Evolutionary conservation across 345 rosid genomes (phyloP), one percentile per base, ranked within the genome.

Genomic region (Erucastrum elatum): DNA sequence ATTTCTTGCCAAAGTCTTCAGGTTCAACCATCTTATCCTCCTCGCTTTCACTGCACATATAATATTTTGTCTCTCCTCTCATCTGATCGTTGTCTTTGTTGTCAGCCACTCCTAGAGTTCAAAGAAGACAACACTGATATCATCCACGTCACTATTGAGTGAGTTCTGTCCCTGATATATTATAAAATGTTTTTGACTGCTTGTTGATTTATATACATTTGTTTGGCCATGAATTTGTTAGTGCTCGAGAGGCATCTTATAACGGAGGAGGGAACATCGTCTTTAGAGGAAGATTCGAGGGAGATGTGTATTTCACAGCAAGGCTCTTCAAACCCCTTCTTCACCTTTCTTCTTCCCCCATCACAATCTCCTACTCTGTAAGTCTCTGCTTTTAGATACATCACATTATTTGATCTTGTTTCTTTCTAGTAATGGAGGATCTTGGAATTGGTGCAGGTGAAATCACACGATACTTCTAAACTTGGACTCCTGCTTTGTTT

Each of bases 1-100:
- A 85, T 89, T 37, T 92, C 97, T 75, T 86, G 86, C 80, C 94
- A 94, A 84, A 85, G 87, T 66, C 85, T 90, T 78, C 97, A 92
- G 98, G 98, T 89, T 46, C 56, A 64, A 53, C 63, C 76, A 8
- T 64, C 66, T 63, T 10, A 16, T 16, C 8, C 1, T 29, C 68
- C 53, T 69, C 1, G 6, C 29, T 29, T 69, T 63, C 6, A 60
- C 49, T 29, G 12, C 51, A 70, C 55, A 56, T 7, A 34, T 31
- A 68, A 60, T 12, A 13, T 44, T n/a, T n/a, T 46, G 31, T 78
- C 4, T 58, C 60, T 78, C 44, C 58, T 35, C 70, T 63, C 25
- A 64, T 26, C 37, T 68, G 62, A 60, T 71, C 25, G 33, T 27
- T 26, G 49, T 44, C 8, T 71, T 63, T 59, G 66, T 60, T 84